A percentile compares a stretch with the other conserved stretches of the same genome.
phyloP scores from a whole-genome alignment of 148 eudicot species.

The Persicaria maculosa region DNA sequence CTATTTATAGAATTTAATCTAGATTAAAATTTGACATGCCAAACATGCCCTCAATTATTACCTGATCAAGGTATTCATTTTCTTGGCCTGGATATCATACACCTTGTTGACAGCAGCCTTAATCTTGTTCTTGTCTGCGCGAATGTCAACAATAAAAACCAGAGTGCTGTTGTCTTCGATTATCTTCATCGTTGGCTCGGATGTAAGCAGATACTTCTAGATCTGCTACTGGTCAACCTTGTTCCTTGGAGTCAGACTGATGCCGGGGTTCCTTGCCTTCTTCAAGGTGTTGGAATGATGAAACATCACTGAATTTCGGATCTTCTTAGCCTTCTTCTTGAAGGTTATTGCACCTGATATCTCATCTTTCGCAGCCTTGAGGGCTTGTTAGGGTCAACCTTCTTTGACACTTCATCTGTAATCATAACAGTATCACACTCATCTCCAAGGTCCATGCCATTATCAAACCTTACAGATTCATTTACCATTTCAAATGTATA shows the following conservation, averaged over 20 bases:
- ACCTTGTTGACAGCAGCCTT: constrained; percentile 80
- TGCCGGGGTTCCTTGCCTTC: constrained; percentile 57
- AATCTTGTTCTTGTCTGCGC: constrained; percentile 82
- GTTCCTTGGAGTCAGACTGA: constrained; percentile 71
- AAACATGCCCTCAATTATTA: constrained; percentile 21
- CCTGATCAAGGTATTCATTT: constrained; percentile 83
- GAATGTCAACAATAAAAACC: constrained; percentile 71
- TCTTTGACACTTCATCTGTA: constrained; percentile 24
- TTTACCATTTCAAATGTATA: neutral
- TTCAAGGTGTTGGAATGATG: constrained; percentile 76
- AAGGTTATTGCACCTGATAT: constrained; percentile 50
- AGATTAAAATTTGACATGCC: no score
- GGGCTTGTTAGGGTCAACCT: constrained; percentile 62
- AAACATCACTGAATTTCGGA: constrained; percentile 67
- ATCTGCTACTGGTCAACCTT: constrained; percentile 81
- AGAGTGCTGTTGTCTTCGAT: constrained; percentile 79
- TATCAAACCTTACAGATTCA: neutral
- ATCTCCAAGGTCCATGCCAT: neutral
- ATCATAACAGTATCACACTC: neutral
- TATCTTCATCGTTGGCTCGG: constrained; percentile 86
- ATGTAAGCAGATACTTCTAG: constrained; percentile 67
- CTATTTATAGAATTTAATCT: no score
- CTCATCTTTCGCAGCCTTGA: constrained; percentile 81
- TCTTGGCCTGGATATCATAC: constrained; percentile 84
- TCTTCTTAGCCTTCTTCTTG: constrained; percentile 68